phyloP scores from a whole-genome alignment of 2,329 filamentous ascomycete genomes.

The Calonectria honghensis region DNA sequence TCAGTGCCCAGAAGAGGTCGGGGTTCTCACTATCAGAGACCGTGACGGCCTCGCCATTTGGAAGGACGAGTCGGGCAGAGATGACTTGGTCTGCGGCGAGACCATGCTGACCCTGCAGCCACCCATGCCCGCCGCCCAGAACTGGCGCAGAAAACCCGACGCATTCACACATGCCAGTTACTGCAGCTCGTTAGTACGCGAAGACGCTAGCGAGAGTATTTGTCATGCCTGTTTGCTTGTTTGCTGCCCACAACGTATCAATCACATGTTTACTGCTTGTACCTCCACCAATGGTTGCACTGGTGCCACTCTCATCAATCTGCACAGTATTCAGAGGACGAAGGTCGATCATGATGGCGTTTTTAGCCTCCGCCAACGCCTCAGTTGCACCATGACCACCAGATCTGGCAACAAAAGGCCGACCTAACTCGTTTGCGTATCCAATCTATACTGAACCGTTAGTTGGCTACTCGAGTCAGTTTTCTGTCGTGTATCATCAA shows the following conservation, averaged over 20 bases:
- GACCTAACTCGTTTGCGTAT: constrained; percentile 37
- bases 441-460: constrained; percentile 26
- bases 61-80: constrained; percentile 37
- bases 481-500: too few relatives aligned
- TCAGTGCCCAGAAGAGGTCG: constrained; percentile 64
- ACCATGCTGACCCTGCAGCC: constrained; percentile 44
- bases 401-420: constrained; percentile 42
- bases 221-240: constrained; percentile 44
- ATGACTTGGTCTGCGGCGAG: constrained; percentile 43
- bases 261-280: constrained; percentile 40
- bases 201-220: not conserved
- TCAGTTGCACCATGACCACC: constrained; percentile 45
- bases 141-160: not conserved
- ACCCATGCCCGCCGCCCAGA: constrained; percentile 45
- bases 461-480: too few relatives aligned
- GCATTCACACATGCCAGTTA: constrained; percentile 25
- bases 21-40: constrained; percentile 32
- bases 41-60: constrained; percentile 35
- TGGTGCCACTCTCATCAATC: constrained; percentile 15
- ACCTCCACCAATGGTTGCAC: constrained; percentile 35
- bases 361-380: constrained; percentile 37
- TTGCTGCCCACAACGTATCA: constrained; percentile 28
- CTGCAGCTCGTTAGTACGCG: not conserved
- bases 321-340: constrained; percentile 23
- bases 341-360: constrained; percentile 40